phyloP scores from a whole-genome alignment of 2,329 filamentous ascomycete species.

The Penicillium expansum region DNA sequence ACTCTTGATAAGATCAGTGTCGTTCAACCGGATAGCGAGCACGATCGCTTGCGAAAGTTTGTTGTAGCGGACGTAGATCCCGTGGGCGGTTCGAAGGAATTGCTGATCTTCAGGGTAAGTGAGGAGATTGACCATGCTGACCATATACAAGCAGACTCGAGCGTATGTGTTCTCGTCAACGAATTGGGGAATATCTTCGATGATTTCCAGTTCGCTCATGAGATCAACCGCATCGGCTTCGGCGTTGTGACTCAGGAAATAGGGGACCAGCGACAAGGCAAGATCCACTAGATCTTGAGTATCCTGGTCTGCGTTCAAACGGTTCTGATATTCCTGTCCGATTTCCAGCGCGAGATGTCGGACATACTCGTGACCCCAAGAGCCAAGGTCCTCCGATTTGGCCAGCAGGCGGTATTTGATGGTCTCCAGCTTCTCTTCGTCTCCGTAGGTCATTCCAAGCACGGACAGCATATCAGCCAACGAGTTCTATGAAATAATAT shows the following conservation, averaged over 20 bases:
- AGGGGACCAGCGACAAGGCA: slow-evolving; percentile 78
- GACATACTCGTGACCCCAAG: slow-evolving; percentile 98
- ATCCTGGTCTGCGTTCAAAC: slow-evolving; percentile 79
- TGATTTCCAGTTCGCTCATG: slow-evolving; percentile 95
- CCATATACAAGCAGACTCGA: slow-evolving; percentile 94
- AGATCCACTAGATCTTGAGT: slow-evolving; percentile 82
- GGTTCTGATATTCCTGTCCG: slow-evolving; percentile 86
- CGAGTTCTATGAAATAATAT: slow-evolving; percentile 51
- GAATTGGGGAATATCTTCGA: slow-evolving; percentile 83
- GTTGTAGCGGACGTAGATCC: slow-evolving; percentile 90
- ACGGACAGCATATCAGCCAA: slow-evolving; percentile 95
- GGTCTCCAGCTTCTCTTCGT: slow-evolving; percentile 92
- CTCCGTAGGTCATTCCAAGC: slow-evolving; percentile 97
- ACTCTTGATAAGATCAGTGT: slow-evolving; percentile 73
- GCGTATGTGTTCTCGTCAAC: slow-evolving; percentile 92
- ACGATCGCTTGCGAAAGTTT: slow-evolving; percentile 92
- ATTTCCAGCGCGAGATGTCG: slow-evolving; percentile 94
- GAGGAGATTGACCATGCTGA: slow-evolving; percentile 96
- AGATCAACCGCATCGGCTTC: slow-evolving; percentile 97
- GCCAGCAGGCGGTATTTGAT: slow-evolving; percentile 91
- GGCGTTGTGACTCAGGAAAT: slow-evolving; percentile 95
- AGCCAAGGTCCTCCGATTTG: slow-evolving; percentile 86
- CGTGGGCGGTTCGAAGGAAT: slow-evolving; percentile 88
- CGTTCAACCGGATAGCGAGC: slow-evolving; percentile 89
- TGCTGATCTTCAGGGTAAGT: slow-evolving; percentile 97